phyloP scores from a whole-genome alignment of 371 early-diverging fungal genomes.

The Mortierella sp. region DNA sequence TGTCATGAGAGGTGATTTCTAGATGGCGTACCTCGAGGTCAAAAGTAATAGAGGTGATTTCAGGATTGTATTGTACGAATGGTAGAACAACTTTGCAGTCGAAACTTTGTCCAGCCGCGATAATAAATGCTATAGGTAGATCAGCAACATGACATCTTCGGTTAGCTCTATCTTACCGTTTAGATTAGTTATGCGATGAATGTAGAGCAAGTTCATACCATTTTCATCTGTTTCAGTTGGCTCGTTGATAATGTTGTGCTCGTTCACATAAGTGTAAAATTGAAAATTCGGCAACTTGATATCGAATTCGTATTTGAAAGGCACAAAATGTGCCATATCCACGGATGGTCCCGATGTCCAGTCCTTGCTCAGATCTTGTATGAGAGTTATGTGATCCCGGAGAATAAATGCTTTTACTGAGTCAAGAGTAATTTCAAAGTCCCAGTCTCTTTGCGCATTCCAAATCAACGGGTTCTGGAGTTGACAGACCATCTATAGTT shows the following conservation, averaged over 20 bases:
- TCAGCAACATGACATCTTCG: neutral
- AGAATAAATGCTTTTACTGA: slow-evolving; percentile 71
- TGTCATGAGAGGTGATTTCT: neutral
- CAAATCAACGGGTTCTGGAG: slow-evolving; percentile 82
- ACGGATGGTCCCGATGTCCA: slow-evolving; percentile 73
- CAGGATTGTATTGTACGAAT: slow-evolving; percentile 72
- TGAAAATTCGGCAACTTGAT: slow-evolving; percentile 67
- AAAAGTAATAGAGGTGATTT: slow-evolving; percentile 68
- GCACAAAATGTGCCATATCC: slow-evolving; percentile 77
- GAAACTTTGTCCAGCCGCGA: slow-evolving; percentile 62
- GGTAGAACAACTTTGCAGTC: slow-evolving; percentile 66
- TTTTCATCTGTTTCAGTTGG: slow-evolving; percentile 81
- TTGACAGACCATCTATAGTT: slow-evolving; percentile 63
- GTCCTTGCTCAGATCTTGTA: slow-evolving; percentile 84
- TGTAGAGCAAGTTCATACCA: slow-evolving; percentile 61
- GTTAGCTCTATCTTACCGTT: neutral
- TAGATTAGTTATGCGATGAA: neutral
- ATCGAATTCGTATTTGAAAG: slow-evolving; percentile 73
- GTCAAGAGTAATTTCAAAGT: slow-evolving; percentile 62
- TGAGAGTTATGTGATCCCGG: slow-evolving; percentile 86
- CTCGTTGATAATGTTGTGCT: slow-evolving; percentile 87
- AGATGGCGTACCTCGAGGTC: slow-evolving; percentile 61
- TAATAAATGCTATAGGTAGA: slow-evolving; percentile 68
- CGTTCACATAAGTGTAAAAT: slow-evolving; percentile 81
- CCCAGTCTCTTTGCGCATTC: slow-evolving; percentile 82